These are phyloP conservation scores for Daedaleopsis nitida DNA, from an alignment of 768 basidiomycete species.

Conservation along the genomic window DNA sequence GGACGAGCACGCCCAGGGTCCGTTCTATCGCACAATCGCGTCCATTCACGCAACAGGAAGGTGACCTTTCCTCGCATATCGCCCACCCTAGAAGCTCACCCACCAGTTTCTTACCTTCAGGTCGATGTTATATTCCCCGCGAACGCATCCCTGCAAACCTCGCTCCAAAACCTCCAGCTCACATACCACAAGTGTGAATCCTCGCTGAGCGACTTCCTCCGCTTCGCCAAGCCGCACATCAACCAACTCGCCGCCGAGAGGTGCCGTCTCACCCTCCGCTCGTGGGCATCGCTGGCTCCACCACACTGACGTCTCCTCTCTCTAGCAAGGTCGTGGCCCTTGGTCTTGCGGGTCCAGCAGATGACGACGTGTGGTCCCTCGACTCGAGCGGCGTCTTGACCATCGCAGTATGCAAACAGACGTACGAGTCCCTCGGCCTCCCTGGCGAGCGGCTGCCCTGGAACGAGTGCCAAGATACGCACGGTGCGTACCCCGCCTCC, in stretches of 20 bases:
- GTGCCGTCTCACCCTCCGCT: conserved; percentile 29
- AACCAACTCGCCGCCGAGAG: conserved; percentile 29
- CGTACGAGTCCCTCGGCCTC: conserved; percentile 63
- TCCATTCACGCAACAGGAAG: conserved; percentile 57
- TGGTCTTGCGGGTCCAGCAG: conserved; percentile 15
- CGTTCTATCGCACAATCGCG: conserved; percentile 26
- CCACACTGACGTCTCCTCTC: background rate
- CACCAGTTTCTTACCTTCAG: conserved; percentile 41
- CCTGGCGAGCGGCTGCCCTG: conserved; percentile 56
- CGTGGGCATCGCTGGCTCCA: background rate
- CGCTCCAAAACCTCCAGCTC: conserved; percentile 44
- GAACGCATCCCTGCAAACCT: conserved; percentile 37
- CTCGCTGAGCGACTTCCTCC: conserved; percentile 46
- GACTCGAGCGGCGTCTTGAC: conserved; percentile 64
- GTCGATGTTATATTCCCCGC: conserved; percentile 65
- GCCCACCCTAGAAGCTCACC: background rate
- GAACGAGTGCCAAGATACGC: conserved; percentile 42
- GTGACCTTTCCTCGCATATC: conserved; percentile 14
- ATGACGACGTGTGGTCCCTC: conserved; percentile 69
- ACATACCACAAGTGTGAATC: conserved; percentile 47
- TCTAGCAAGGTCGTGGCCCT: conserved; percentile 22
- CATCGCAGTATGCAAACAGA: conserved; percentile 53
- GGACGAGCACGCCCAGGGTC: background rate
- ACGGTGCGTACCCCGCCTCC: too few relatives aligned
- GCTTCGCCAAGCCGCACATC: conserved; percentile 34